phyloP scores from a whole-genome alignment of 768 basidiomycete genomes.

The button mushroom (Agaricus bisporus) region DNA sequence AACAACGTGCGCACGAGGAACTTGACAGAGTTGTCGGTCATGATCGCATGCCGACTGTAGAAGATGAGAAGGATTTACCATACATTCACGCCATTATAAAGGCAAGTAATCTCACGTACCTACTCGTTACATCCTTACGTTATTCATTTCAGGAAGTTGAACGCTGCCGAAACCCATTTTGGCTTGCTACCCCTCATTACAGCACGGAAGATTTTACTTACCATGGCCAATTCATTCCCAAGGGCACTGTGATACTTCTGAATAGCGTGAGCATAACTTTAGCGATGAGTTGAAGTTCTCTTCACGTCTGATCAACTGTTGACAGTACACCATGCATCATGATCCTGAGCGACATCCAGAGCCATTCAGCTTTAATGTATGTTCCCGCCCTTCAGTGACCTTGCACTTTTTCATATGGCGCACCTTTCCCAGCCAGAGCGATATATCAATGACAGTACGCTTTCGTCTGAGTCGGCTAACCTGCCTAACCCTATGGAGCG shows the following conservation, averaged over 20 bases:
- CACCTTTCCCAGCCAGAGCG: constrained; percentile 31
- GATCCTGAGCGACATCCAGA: constrained; percentile 32
- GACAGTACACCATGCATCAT: constrained; percentile 31
- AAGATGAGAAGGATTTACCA: constrained; percentile 14
- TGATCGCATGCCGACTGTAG: constrained; percentile 14
- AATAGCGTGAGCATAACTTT: constrained; percentile 25
- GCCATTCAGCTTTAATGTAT: constrained; percentile 27
- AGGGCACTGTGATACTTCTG: constrained; percentile 31
- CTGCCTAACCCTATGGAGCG: constrained; percentile 34
- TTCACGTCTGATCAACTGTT: constrained; percentile 7
- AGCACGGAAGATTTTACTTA: constrained; percentile 34
- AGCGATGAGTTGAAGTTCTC: not conserved
- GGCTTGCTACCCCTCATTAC: constrained; percentile 35
- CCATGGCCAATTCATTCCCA: constrained; percentile 33
- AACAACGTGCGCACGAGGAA: constrained; percentile 17
- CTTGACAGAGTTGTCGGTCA: constrained; percentile 19
- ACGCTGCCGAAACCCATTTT: constrained; percentile 31
- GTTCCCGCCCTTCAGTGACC: not conserved
- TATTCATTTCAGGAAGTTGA: constrained; percentile 23
- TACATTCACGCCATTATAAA: constrained; percentile 18
- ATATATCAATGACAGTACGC: constrained; percentile 31
- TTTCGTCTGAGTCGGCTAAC: constrained; percentile 38
- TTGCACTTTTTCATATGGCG: not conserved
- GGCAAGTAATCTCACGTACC: constrained; percentile 6
- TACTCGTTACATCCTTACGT: not conserved